A percentile compares a stretch with the other conserved stretches of the same genome.
These are phyloP conservation scores for Ramaria sp. DNA, from an alignment of 768 basidiomycete genomes.

Conservation along the genomic window DNA sequence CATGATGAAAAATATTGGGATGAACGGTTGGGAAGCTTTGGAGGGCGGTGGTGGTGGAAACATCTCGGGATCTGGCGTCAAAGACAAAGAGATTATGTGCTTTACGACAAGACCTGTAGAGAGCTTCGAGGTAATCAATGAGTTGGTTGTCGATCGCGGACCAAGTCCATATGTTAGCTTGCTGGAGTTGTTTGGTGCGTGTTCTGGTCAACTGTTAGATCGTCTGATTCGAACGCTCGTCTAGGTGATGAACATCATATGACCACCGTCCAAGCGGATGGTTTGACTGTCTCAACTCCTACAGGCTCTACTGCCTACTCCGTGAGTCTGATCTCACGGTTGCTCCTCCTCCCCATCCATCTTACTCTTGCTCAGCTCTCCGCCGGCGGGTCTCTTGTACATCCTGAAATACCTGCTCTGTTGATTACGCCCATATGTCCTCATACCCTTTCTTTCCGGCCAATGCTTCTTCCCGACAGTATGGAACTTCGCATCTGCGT, in stretches of 20 bases:
- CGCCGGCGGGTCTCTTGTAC: conserved; percentile 94
- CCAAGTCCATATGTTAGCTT: conserved; percentile 96
- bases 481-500: conserved; percentile 98
- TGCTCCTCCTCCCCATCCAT: conserved; percentile 8
- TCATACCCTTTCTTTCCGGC: conserved; percentile 95
- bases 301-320: conserved; percentile 99
- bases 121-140: conserved; percentile 93
- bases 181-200: conserved; percentile 90
- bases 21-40: conserved; percentile 92
- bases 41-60: conserved; percentile 57
- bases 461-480: conserved; percentile 96
- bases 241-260: conserved; percentile 97
- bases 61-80: conserved; percentile 19
- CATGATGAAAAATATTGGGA: conserved; percentile 86
- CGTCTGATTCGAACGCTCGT: no score
- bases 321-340: conserved; percentile 32
- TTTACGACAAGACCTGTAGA: conserved; percentile 92
- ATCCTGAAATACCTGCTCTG: conserved; percentile 94
- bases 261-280: conserved; percentile 98
- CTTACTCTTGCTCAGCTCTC: conserved; percentile 45
- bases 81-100: conserved; percentile 97
- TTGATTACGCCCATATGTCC: conserved; percentile 97
- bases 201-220: conserved; percentile 2
- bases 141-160: conserved; percentile 94
- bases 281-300: conserved; percentile 87